Percentiles rank a stretch among this genome's conserved stretches.
phyloP scores from a whole-genome alignment of 2,329 filamentous ascomycete genomes.

The Endoconidiophora laricicola region DNA sequence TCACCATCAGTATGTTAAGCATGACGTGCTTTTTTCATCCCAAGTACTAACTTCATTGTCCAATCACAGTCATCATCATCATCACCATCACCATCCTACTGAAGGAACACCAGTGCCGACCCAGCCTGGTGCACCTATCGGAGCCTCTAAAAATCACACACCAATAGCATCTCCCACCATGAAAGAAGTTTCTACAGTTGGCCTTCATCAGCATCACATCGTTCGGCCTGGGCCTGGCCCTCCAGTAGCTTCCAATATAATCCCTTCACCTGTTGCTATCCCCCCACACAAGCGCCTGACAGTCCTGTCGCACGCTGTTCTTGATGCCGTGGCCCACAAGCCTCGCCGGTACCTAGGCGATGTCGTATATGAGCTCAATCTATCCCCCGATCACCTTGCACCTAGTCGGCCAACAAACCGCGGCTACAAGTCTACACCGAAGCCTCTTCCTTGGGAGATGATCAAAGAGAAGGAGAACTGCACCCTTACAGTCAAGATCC shows the following conservation, averaged over 20 bases:
- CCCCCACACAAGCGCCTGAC: conserved; percentile 47
- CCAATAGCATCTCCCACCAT: not conserved
- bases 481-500: conserved; percentile 75
- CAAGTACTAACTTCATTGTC: not conserved
- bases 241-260: conserved; percentile 14
- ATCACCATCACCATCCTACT: conserved; percentile 43
- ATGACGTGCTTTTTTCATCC: conserved; percentile 1
- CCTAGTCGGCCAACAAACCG: conserved; percentile 24
- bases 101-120: conserved; percentile 21
- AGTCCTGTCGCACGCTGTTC: conserved; percentile 51
- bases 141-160: not conserved
- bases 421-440: conserved; percentile 40
- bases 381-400: conserved; percentile 36
- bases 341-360: conserved; percentile 72
- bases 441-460: conserved; percentile 57
- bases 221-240: conserved; percentile 16
- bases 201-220: conserved; percentile 34
- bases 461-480: conserved; percentile 69
- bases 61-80: conserved; percentile 22
- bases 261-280: conserved; percentile 25
- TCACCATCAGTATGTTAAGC: conserved; percentile 44
- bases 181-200: not conserved
- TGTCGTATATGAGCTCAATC: conserved; percentile 57
- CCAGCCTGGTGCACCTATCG: not conserved
- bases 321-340: conserved; percentile 53